phyloP scores from a whole-genome alignment of 345 rosid species.

The Orychophragmus violaceus region DNA sequence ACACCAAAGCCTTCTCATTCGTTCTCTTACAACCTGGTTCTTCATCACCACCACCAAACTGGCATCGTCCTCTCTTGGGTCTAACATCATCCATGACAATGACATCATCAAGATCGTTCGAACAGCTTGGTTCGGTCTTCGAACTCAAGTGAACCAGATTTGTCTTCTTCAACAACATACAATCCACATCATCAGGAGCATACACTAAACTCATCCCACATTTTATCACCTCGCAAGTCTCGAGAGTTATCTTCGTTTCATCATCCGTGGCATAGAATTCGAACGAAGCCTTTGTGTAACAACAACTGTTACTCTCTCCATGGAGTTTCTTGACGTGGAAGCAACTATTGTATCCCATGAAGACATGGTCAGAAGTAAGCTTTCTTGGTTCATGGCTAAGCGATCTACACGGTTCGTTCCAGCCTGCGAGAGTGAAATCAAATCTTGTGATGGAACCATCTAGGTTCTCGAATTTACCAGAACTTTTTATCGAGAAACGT shows the following conservation, averaged over 20 bases:
- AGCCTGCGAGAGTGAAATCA: slow-evolving; percentile 19
- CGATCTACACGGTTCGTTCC: slow-evolving; percentile 19
- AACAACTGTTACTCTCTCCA: slow-evolving; percentile 14
- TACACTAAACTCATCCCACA: slow-evolving; percentile 31
- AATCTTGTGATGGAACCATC: slow-evolving; percentile 10
- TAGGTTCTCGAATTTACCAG: slow-evolving; percentile 18
- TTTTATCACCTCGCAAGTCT: slow-evolving; percentile 21
- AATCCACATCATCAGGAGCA: slow-evolving; percentile 17
- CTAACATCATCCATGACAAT: slow-evolving; percentile 10
- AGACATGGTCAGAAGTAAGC: slow-evolving; percentile 21
- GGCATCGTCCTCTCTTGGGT: slow-evolving; percentile 12
- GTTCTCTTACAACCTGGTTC: neutral
- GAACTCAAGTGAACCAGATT: slow-evolving; percentile 1
- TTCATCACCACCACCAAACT: neutral
- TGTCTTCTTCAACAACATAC: slow-evolving; percentile 19
- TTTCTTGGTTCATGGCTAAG: slow-evolving; percentile 21
- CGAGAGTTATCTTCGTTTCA: slow-evolving; percentile 10
- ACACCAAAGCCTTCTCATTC: neutral
- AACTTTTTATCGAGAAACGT: slow-evolving; percentile 8
- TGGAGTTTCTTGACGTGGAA: slow-evolving; percentile 15
- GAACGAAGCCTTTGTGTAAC: slow-evolving; percentile 26
- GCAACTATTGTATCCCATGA: slow-evolving; percentile 26
- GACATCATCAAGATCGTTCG: neutral
- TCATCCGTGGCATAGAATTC: slow-evolving; percentile 24
- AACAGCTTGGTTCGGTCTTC: neutral